Base-by-base conservation (phyloP, 768 basidiomycete species). In the Galerina sulciceps region DNA sequence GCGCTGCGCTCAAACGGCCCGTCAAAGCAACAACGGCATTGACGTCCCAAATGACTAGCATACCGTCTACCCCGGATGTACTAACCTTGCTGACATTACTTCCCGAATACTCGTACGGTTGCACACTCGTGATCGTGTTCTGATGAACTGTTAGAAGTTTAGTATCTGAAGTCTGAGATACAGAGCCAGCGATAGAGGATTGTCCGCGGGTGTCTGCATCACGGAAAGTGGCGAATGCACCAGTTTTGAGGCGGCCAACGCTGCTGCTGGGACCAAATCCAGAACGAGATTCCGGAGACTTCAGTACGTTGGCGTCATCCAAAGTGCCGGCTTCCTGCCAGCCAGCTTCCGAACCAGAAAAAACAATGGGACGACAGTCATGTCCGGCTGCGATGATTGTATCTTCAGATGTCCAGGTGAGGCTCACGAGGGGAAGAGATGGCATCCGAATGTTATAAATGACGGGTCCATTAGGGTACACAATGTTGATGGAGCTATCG, bases 51-150 rank as follows among this genome's bases (percentile, higher is more conserved):
- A 99, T 81, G 11, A 95, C 94, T 63, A 99, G 75, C 69, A 87
- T 88, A 2, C 97, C 97, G 75, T 99, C 97, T 35, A 96, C 93
- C 1, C 96, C 97, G 14, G 88, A 89, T 17, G 96, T 97, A 71
- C 91, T 94, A 60, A 99, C 89, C 67, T 84, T 85, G 46, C 75
- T 79, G 4, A 98, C 88, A 1, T 76, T 75, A 0, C 85, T 88
- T 11, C 79, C 81, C 3, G 67, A 63, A 1, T 76, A 78, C 60
- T 89, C 89, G 67, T 91, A 97, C 23, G 91, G 78, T 56, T 94
- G 79, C 40, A 99, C 81, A 64, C 82, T 89, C n/a, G 94, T 98
- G 75, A 99, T 97, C 37, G 96, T 97, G 78, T 99, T 99, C 82
- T 99, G 97, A 71, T 99, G 97, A 49, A 97, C 83, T 13, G 97